Evolutionary conservation across 129 eudicot species (phyloP).

Genomic region (Sambucus nigra): DNA sequence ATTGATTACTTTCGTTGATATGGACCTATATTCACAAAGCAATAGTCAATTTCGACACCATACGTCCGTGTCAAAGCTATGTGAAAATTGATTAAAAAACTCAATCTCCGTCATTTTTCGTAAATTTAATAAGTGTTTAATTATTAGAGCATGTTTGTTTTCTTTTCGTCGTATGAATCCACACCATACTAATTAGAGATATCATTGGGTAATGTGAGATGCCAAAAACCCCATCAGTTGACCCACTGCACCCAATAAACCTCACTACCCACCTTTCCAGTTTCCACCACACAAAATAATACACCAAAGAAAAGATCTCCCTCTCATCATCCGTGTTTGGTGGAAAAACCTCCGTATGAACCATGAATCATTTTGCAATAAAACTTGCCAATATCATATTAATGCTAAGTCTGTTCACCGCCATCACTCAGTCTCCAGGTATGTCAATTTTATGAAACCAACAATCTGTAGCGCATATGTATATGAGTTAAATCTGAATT

Average conservation of each 20-base stretch:
- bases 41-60: too few species aligned
- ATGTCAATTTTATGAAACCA: background rate
- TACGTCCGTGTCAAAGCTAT: too few species aligned
- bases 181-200: too few species aligned
- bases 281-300: slow-evolving; percentile 6
- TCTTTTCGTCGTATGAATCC: too few species aligned
- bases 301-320: background rate
- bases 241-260: slow-evolving; percentile 4
- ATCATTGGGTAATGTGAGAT: background rate
- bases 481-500: background rate
- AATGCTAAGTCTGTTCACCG: background rate
- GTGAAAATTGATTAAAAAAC: too few species aligned
- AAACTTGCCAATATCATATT: background rate
- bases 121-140: too few species aligned
- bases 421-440: slow-evolving; percentile 2
- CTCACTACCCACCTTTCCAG: background rate
- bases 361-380: background rate
- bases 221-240: slow-evolving; percentile 5
- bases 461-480: background rate
- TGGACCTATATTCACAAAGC: too few species aligned
- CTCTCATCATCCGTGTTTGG: background rate
- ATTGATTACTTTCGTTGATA: too few species aligned
- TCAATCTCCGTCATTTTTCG: too few species aligned
- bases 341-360: background rate
- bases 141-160: too few species aligned